These are phyloP conservation scores for Sphaerulina musiva DNA, from an alignment of 2,329 filamentous ascomycete genomes.

Conservation along the genomic window DNA sequence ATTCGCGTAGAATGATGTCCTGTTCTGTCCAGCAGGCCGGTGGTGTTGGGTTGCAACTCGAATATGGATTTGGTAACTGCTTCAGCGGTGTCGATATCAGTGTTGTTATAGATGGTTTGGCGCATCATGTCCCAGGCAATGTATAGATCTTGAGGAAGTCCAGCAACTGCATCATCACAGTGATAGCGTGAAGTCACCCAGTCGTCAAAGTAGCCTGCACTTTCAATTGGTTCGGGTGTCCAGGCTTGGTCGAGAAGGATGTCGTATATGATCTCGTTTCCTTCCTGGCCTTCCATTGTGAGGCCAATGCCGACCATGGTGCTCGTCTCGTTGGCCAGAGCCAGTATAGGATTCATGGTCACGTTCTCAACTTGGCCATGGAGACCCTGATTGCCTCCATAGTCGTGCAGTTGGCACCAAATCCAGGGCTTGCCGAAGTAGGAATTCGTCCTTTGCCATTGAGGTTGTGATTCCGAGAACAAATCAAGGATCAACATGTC, in stretches of 20 bases:
- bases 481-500: conserved; percentile 50
- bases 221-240: conserved; percentile 41
- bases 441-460: conserved; percentile 47
- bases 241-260: conserved; percentile 49
- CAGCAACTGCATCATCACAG: neutral
- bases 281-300: conserved; percentile 48
- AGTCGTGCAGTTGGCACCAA: conserved; percentile 50
- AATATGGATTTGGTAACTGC: conserved; percentile 44
- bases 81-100: conserved; percentile 36
- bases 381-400: conserved; percentile 41
- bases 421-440: conserved; percentile 51
- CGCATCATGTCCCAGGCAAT: conserved; percentile 44
- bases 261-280: conserved; percentile 50
- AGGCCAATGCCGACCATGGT: conserved; percentile 45
- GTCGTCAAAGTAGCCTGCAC: conserved; percentile 40
- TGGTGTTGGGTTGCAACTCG: conserved; percentile 41
- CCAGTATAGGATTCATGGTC: conserved; percentile 44
- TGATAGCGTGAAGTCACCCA: conserved; percentile 44
- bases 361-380: conserved; percentile 48
- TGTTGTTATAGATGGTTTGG: conserved; percentile 46
- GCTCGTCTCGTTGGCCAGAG: conserved; percentile 37
- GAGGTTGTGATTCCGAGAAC: conserved; percentile 45
- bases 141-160: conserved; percentile 32
- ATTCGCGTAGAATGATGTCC: conserved; percentile 41
- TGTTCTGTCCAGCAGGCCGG: conserved; percentile 37